Evolutionary conservation across 2,329 filamentous ascomycete species (phyloP), one percentile per base, ranked within the genome.

Genomic region (Colletotrichum sidae): DNA sequence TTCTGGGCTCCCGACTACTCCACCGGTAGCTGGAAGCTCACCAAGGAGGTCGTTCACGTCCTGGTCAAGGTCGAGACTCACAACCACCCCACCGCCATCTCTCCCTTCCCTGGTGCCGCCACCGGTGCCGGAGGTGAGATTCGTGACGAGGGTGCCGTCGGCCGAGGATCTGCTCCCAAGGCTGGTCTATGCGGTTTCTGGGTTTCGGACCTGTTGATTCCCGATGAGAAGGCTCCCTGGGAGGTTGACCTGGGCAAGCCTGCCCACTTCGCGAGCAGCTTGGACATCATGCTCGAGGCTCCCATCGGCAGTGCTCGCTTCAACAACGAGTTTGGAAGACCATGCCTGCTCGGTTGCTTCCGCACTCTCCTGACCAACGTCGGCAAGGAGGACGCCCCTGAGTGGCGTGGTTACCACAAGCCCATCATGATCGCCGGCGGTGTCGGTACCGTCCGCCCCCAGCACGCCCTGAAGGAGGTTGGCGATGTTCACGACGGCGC

Each of bases 381-480:
- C 60, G 87, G 86, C 45, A 77, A 79, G 42, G 81, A 83, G 53
- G 76, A 76, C 4, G 71, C 74, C 15, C 84, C 84, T 17, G 93
- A 97, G 70, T 86, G 93, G 73, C 87, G 95, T 70, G 96, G 96
- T 33, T 99, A 97, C 76, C 96, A 98, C 80, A 99, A 99, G 82
- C 96, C 96, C 9, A 97, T 97, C 77, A 97, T 97, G 93, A 93
- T 99, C 80, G 96, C 96, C 68, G 96, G 96, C 74, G 96, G 96
- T 75, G 88, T 98, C 41, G 96, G 96, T 53, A 97, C 92, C 6
- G 95, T 98, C 37, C 84, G 96, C 63, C 95, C 96, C 12, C 90
- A 95, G 72, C 92, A 97, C 74, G 95, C 96, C 3, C 84, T 97
- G 65, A 99, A 99, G 80, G 87, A 92, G 68, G 88, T 90, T 8